phyloP scores from a whole-genome alignment of 1,284 basidiomycete species.

The Serendipita sp. region DNA sequence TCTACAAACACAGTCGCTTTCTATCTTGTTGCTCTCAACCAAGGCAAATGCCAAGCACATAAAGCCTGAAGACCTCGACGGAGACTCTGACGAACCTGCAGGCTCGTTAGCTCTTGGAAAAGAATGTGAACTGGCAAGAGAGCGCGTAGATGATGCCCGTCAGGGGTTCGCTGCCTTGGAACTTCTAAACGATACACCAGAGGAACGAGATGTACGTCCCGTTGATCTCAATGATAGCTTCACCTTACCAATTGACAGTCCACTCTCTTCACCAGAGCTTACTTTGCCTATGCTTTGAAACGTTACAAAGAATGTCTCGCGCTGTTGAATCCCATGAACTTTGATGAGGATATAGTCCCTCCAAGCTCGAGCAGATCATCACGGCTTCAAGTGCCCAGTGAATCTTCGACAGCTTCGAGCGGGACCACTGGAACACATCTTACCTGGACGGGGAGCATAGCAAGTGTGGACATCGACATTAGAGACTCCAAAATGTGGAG shows the following conservation, averaged over 20 bases:
- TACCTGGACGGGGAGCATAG: conserved; percentile 12
- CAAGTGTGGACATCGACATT: conserved; percentile 32
- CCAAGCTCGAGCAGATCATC: conserved; percentile 25
- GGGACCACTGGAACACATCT: conserved; percentile 8
- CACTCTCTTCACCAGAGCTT: conserved; percentile 45
- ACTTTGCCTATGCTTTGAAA: conserved; percentile 62
- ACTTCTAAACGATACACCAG: conserved; percentile 27
- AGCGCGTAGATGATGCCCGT: conserved; percentile 38
- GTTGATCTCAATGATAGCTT: conserved; percentile 6
- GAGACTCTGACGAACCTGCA: conserved; percentile 28
- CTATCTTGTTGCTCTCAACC: conserved; percentile 31
- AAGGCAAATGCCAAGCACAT: conserved; percentile 25
- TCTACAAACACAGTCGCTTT: conserved; percentile 49
- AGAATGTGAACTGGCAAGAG: conserved; percentile 42
- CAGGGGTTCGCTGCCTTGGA: conserved; percentile 38
- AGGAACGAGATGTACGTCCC: conserved; percentile 44
- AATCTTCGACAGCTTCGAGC: conserved; percentile 36
- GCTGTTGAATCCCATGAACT: conserved; percentile 41
- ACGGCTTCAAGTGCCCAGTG: conserved; percentile 32
- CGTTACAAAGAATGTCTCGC: conserved; percentile 47
- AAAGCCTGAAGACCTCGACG: conserved; percentile 21
- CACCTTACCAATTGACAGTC: conserved; percentile 34
- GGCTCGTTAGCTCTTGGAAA: conserved; percentile 33
- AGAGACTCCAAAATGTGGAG: conserved; percentile 26
- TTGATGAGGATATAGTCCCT: conserved; percentile 28